These are phyloP conservation scores for Fusarium tanahbumbuense DNA, from an alignment of 2,329 filamentous ascomycete species.

Conservation along the genomic window DNA sequence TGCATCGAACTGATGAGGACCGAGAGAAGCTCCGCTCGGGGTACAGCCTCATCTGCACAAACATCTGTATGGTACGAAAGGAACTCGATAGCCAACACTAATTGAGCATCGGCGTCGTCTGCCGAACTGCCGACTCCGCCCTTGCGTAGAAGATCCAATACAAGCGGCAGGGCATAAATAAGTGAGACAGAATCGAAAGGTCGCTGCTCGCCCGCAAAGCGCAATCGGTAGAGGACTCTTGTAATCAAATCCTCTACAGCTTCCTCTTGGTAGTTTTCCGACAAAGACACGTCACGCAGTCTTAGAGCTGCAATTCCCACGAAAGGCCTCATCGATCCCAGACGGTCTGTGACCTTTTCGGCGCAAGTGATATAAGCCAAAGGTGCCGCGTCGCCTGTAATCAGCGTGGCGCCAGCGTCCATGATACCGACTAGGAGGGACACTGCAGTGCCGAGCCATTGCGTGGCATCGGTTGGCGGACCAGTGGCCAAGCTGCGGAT, in stretches of 20 bases:
- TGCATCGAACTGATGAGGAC: constrained; percentile 86
- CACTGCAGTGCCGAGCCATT: constrained; percentile 89
- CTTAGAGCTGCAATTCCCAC: constrained; percentile 89
- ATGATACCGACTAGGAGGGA: constrained; percentile 78
- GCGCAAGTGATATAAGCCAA: constrained; percentile 84
- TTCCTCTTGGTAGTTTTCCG: constrained; percentile 79
- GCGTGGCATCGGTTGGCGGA: constrained; percentile 86
- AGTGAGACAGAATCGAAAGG: constrained; percentile 90
- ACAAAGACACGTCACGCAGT: constrained; percentile 78
- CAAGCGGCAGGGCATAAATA: constrained; percentile 85
- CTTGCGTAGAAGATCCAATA: constrained; percentile 81
- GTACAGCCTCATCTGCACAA: constrained; percentile 79
- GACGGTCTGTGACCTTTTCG: constrained; percentile 76
- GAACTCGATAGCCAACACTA: constrained; percentile 89
- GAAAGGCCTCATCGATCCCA: constrained; percentile 83
- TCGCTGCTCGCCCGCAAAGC: constrained; percentile 92
- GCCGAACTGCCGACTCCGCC: constrained; percentile 78
- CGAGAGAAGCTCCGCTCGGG: constrained; percentile 78
- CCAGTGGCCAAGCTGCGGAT: constrained; percentile 84
- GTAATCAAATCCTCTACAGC: constrained; percentile 87
- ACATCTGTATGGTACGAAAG: constrained; percentile 87
- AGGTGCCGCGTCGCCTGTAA: constrained; percentile 84
- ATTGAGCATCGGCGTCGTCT: constrained; percentile 89
- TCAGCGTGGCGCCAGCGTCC: constrained; percentile 80
- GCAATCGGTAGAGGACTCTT: constrained; percentile 87